Evolutionary conservation across 805 yeast species (phyloP).

Genomic region (Candida argentea): DNA sequence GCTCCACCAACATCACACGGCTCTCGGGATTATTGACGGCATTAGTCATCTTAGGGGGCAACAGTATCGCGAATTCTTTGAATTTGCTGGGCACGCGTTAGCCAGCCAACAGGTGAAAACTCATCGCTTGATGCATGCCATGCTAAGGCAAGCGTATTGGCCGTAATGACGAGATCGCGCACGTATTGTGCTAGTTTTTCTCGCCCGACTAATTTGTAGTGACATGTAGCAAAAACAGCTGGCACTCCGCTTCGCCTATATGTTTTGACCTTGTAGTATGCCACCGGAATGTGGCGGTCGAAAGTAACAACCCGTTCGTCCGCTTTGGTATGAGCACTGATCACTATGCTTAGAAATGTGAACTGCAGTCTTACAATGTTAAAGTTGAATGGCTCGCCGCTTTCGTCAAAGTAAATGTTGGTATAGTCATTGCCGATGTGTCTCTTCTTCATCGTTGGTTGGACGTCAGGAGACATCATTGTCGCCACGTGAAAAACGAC

Average conservation of each 20-base stretch:
- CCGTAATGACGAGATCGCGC: slow-evolving; percentile 54
- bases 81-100: slow-evolving; percentile 52
- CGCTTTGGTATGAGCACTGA: slow-evolving; percentile 44
- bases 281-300: background rate
- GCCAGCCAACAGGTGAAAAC: slow-evolving; percentile 55
- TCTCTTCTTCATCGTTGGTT: slow-evolving; percentile 45
- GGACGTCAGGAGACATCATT: slow-evolving; percentile 51
- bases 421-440: slow-evolving; percentile 85
- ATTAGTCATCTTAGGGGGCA: no score
- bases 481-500: slow-evolving; percentile 73
- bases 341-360: slow-evolving; percentile 71
- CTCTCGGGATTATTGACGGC: no score
- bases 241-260: slow-evolving; percentile 63
- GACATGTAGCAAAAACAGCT: slow-evolving; percentile 66
- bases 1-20: no score
- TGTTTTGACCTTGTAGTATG: slow-evolving; percentile 50
- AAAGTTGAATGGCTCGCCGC: slow-evolving; percentile 54
- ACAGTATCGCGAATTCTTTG: slow-evolving; percentile 19
- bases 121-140: slow-evolving; percentile 51
- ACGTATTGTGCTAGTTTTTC: slow-evolving; percentile 52
- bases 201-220: slow-evolving; percentile 58
- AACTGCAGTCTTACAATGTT: slow-evolving; percentile 68
- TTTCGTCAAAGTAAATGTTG: slow-evolving; percentile 72
- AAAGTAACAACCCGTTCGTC: background rate
- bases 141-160: slow-evolving; percentile 63